Evolutionary conservation across 768 basidiomycete genomes (phyloP).

Genomic region (Plicaturopsis crispa): DNA sequence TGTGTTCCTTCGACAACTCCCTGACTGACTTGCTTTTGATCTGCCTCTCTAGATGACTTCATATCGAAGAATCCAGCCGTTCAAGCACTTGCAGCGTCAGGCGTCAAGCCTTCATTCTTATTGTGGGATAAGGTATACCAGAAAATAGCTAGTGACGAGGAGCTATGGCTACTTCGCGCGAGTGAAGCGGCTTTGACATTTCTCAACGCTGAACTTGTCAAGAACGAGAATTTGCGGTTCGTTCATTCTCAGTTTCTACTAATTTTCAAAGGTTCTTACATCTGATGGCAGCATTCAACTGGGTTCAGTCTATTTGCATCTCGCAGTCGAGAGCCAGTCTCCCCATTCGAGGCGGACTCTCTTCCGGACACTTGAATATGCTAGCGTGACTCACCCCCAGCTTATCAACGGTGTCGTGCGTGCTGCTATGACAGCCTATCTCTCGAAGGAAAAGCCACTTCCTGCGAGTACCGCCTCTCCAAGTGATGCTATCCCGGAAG

Average conservation of each 20-base stretch:
- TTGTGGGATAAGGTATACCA: slow-evolving; percentile 84
- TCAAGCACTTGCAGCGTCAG: slow-evolving; percentile 36
- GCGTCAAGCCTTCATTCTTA: slow-evolving; percentile 77
- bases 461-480: slow-evolving; percentile 14
- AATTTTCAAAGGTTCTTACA: slow-evolving; percentile 4
- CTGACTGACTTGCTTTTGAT: slow-evolving; percentile 6
- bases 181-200: slow-evolving; percentile 39
- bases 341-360: slow-evolving; percentile 45
- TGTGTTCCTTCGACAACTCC: slow-evolving; percentile 2
- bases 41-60: slow-evolving; percentile 37
- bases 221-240: slow-evolving; percentile 51
- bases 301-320: slow-evolving; percentile 61
- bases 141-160: slow-evolving; percentile 56
- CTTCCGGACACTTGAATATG: slow-evolving; percentile 30
- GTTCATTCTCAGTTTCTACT: slow-evolving; percentile 11
- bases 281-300: slow-evolving; percentile 41
- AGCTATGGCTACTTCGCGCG: slow-evolving; percentile 71
- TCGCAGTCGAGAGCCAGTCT: slow-evolving; percentile 54
- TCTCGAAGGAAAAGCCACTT: slow-evolving; percentile 30
- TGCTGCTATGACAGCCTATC: slow-evolving; percentile 46
- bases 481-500: no score
- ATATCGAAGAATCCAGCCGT: slow-evolving; percentile 40
- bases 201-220: slow-evolving; percentile 42
- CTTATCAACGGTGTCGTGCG: slow-evolving; percentile 45
- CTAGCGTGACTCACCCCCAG: slow-evolving; percentile 33